Conservation (phyloP, 2,329 filamentous ascomycete genomes). For the Fusarium sp. region DNA sequence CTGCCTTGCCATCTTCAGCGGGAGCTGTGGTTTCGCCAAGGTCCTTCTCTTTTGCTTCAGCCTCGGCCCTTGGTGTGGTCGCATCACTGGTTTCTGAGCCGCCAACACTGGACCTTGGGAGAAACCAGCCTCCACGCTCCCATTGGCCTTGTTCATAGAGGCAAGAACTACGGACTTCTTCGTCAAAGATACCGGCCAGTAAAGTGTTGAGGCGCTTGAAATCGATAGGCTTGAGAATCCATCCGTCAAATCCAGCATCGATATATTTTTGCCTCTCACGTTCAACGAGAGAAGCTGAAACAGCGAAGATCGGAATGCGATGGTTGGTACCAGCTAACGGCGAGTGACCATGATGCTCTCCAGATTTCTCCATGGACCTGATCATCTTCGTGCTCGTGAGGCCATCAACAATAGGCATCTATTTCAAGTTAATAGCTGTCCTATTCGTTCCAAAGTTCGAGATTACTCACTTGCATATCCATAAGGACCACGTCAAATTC, state of each 20-base stretch:
- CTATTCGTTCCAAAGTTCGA: neutral
- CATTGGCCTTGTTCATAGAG: slow-evolving; percentile 79
- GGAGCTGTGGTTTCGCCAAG: slow-evolving; percentile 22
- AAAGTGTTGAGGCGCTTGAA: slow-evolving; percentile 80
- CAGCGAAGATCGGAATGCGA: slow-evolving; percentile 84
- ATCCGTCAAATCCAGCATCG: slow-evolving; percentile 85
- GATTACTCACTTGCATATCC: slow-evolving; percentile 85
- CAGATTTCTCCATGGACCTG: slow-evolving; percentile 74
- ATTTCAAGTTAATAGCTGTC: slow-evolving; percentile 4
- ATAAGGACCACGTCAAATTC: slow-evolving; percentile 85
- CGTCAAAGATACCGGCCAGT: slow-evolving; percentile 75
- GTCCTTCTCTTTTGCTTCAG: slow-evolving; percentile 29
- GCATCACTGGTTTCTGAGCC: slow-evolving; percentile 39
- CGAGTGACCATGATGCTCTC: slow-evolving; percentile 65
- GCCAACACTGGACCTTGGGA: slow-evolving; percentile 24
- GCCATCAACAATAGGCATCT: slow-evolving; percentile 96
- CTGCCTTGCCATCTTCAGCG: neutral
- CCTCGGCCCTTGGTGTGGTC: slow-evolving; percentile 47
- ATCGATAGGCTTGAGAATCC: slow-evolving; percentile 90
- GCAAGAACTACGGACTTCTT: slow-evolving; percentile 68
- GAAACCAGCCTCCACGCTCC: slow-evolving; percentile 91
- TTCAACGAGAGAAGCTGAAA: slow-evolving; percentile 85
- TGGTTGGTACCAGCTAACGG: slow-evolving; percentile 69
- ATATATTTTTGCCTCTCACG: slow-evolving; percentile 76
- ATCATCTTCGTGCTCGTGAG: slow-evolving; percentile 87